Conservation (phyloP, 441 rosid genomes). For the Adansonia rubrostipa region DNA sequence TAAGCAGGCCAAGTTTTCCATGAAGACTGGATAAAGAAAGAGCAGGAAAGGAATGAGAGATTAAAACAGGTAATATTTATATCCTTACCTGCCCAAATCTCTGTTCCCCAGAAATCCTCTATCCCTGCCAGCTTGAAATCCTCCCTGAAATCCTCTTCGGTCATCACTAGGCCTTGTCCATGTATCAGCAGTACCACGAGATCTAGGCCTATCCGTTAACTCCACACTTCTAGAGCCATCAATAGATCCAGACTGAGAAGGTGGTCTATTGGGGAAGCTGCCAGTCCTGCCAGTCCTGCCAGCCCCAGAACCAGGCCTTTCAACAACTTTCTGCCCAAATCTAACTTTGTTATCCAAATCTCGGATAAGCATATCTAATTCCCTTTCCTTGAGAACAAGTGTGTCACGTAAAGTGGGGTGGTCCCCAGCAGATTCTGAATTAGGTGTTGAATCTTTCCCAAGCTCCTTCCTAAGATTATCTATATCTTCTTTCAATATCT, state of each 20-base stretch:
- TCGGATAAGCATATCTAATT: slow-evolving; percentile 58
- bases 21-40: background rate
- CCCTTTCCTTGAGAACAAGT: slow-evolving; percentile 62
- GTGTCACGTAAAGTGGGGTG: slow-evolving; percentile 42
- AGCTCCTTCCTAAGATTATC: slow-evolving; percentile 56
- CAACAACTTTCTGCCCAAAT: slow-evolving; percentile 69
- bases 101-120: slow-evolving; percentile 75
- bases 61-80: slow-evolving; percentile 5
- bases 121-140: slow-evolving; percentile 80
- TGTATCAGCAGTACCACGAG: slow-evolving; percentile 71
- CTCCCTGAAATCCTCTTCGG: slow-evolving; percentile 50
- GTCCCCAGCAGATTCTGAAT: slow-evolving; percentile 42
- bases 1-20: background rate
- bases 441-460: slow-evolving; percentile 41
- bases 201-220: slow-evolving; percentile 74
- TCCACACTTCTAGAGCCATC: slow-evolving; percentile 73
- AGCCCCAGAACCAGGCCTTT: slow-evolving; percentile 84
- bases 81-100: slow-evolving; percentile 69
- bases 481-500: slow-evolving; percentile 67
- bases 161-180: slow-evolving; percentile 76
- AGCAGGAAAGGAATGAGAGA: slow-evolving; percentile 6
- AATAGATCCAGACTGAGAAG: slow-evolving; percentile 74
- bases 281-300: slow-evolving; percentile 59
- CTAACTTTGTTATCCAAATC: slow-evolving; percentile 83
- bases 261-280: slow-evolving; percentile 72